These are phyloP conservation scores for Oxytropis ochrocephala DNA, from an alignment of 306 rosid genomes.

Conservation along the genomic window DNA sequence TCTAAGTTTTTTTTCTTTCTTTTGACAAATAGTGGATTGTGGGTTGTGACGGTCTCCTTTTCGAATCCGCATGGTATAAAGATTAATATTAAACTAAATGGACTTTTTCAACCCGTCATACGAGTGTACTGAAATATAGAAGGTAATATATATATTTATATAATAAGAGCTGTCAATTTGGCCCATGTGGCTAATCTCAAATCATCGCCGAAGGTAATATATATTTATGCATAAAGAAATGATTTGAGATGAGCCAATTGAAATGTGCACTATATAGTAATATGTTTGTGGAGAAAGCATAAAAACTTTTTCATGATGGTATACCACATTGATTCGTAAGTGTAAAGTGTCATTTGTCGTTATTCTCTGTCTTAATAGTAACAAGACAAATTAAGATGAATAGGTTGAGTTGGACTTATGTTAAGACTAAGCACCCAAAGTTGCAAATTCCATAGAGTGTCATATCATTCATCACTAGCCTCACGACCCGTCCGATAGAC, in stretches of 20 bases:
- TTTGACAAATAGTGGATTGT: no score
- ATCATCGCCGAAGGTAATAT: no score
- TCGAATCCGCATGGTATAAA: no score
- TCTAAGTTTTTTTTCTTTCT: no score
- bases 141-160: no score
- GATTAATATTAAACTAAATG: no score
- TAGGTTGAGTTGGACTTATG: slow-evolving; percentile 3
- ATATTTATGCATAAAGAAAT: background rate
- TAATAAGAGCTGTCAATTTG: no score
- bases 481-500: no score
- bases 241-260: background rate
- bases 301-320: slow-evolving; percentile 3
- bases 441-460: background rate
- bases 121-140: no score
- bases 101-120: no score
- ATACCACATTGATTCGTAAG: background rate
- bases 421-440: background rate
- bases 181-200: no score
- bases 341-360: slow-evolving; percentile 15
- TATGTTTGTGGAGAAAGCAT: background rate
- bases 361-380: background rate
- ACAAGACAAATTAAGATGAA: slow-evolving; percentile 19
- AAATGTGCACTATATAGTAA: background rate
- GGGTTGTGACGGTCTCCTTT: no score
- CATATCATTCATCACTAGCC: background rate